A percentile compares a stretch with the other conserved stretches of the same genome.
phyloP scores from a whole-genome alignment of 257 asterid species.

The Apocynum venetum region DNA sequence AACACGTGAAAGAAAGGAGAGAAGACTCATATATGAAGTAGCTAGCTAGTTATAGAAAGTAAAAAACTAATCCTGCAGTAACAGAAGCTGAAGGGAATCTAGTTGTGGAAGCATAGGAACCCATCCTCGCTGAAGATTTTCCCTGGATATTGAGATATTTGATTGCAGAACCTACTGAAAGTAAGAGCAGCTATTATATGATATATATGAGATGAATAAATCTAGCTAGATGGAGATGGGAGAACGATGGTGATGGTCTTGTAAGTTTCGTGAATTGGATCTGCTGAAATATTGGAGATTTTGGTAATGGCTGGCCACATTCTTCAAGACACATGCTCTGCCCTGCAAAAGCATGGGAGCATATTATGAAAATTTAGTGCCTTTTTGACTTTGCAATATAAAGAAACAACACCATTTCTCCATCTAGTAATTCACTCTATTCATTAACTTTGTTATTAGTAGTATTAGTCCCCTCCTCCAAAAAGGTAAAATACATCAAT shows the following conservation, averaged over 20 bases:
- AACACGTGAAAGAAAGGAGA: too few relatives aligned
- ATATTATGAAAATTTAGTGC: not conserved
- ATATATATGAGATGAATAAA: not conserved
- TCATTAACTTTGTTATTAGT: too few relatives aligned
- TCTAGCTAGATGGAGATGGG: not conserved
- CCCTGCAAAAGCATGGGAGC: conserved; percentile 18
- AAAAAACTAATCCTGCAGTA: too few relatives aligned
- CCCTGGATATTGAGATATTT: not conserved
- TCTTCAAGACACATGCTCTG: conserved; percentile 13
- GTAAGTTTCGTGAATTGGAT: not conserved
- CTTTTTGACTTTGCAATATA: not conserved
- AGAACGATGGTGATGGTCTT: not conserved
- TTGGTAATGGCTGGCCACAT: conserved; percentile 6
- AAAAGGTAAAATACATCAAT: too few relatives aligned
- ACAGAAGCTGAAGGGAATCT: not conserved
- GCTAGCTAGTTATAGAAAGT: too few relatives aligned
- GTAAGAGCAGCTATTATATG: too few relatives aligned
- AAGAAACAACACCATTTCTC: not conserved
- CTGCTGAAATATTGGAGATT: not conserved
- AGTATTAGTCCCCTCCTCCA: too few relatives aligned
- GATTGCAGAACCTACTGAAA: not conserved
- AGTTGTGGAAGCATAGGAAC: not conserved
- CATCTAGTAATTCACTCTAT: too few relatives aligned
- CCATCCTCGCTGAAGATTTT: not conserved
- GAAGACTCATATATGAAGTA: too few relatives aligned